Percentiles rank a stretch among this genome's conserved stretches.
These are phyloP conservation scores for Coemansia sp. DNA, from an alignment of 192 early-diverging fungal species.

Conservation along the genomic window DNA sequence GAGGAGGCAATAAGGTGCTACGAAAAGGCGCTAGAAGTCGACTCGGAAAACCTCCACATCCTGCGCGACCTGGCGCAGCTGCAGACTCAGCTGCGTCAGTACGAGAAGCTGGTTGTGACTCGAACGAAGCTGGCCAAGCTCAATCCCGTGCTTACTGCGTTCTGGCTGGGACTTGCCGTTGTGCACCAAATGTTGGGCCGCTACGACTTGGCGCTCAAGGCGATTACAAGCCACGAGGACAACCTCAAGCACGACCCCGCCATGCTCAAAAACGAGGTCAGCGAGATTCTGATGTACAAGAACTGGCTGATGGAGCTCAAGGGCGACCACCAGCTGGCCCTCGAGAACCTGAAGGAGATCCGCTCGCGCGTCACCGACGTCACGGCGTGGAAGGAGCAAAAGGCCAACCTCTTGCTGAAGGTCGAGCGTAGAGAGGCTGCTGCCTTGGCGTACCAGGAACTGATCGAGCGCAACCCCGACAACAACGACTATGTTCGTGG, in stretches of 20 bases:
- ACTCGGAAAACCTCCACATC: conserved; percentile 92
- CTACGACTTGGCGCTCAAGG: conserved; percentile 73
- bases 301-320: conserved; percentile 83
- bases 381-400: conserved; percentile 74
- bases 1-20: conserved; percentile 93
- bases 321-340: conserved; percentile 74
- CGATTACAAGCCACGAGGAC: conserved; percentile 71
- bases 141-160: conserved; percentile 68
- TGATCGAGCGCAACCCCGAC: conserved; percentile 86
- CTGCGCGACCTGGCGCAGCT: conserved; percentile 87
- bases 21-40: conserved; percentile 79
- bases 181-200: conserved; percentile 82
- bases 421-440: conserved; percentile 70
- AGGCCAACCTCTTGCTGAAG: conserved; percentile 69
- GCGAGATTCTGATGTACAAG: conserved; percentile 87
- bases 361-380: conserved; percentile 76
- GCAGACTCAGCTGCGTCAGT: conserved; percentile 87
- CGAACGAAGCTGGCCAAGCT: conserved; percentile 69
- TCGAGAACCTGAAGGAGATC: conserved; percentile 79
- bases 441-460: conserved; percentile 71
- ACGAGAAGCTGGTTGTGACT: conserved; percentile 78
- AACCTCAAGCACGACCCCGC: conserved; percentile 56
- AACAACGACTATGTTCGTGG: conserved; percentile 72
- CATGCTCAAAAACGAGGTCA: conserved; percentile 66
- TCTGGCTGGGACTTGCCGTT: conserved; percentile 87